Evolutionary conservation across 345 rosid species (phyloP), one percentile per base, ranked within the genome.

Genomic region (Microcos paniculata): DNA sequence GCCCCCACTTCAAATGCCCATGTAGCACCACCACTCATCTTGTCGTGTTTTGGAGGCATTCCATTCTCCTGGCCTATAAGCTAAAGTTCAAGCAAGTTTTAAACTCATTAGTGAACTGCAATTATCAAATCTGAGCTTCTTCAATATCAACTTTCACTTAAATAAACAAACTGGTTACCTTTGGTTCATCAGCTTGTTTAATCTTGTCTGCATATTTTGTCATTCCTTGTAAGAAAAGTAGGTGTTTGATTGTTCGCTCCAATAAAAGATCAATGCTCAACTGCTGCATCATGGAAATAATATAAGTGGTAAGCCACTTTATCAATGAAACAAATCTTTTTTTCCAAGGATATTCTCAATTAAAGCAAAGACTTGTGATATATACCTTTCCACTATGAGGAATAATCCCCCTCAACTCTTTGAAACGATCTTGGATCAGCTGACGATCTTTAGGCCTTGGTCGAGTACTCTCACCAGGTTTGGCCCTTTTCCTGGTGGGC

Each of bases 371-470:
- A 72, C 31, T 49, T 55, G 38, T 43, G 42, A 72, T n/a, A n/a
- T 72, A 73, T 88, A 95, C 99, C 96, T 93, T 96, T 48, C 82
- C 83, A 59, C 95, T 92, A 79, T 89, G 90, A 51, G 99, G 99
- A 64, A 96, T 83, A 82, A 96, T 85, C 74, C 86, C 94, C 80
- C 91, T 87, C 83, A 96, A 80, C 87, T 96, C 99, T 78, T 88
- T 90, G 79, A 93, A 85, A 21, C 92, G 97, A 62, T 96, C 99
- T 85, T 93, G 97, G 81, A 96, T 92, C 91, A 86, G 89, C 78
- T 96, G 98, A 55, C 98, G 96, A 68, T 96, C 99, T 82, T 92
- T 93, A 18, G 99, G 98, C 88, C 98, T 92, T 26, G 98, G 96
- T 57, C 89, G 85, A 51, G 85, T 84, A 77, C 95, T 88, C 81